phyloP scores from a whole-genome alignment of 164 flowering plant genomes.

The Tinospora cordifolia region DNA sequence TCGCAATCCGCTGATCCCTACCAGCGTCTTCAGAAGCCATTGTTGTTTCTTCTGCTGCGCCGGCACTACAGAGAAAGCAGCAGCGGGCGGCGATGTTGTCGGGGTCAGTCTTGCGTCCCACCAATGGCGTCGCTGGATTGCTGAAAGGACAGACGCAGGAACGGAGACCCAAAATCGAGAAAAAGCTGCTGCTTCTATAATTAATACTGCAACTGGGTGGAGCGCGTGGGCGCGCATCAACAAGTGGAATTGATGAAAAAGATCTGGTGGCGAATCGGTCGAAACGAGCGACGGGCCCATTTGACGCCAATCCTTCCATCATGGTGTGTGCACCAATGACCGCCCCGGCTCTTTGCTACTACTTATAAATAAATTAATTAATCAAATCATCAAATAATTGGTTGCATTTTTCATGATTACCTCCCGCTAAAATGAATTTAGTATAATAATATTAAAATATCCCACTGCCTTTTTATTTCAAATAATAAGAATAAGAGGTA shows the following conservation, averaged over 20 bases:
- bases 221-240: not conserved
- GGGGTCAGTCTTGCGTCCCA: not conserved
- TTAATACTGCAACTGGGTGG: too few relatives aligned
- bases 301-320: not conserved
- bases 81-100: not conserved
- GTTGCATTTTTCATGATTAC: too few relatives aligned
- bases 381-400: too few relatives aligned
- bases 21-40: constrained; percentile 42
- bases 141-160: not conserved
- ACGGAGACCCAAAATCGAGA: not conserved
- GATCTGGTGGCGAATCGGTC: not conserved
- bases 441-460: too few relatives aligned
- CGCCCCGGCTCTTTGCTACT: not conserved
- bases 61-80: not conserved
- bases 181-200: too few relatives aligned
- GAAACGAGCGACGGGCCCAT: not conserved
- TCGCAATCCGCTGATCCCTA: constrained; percentile 39
- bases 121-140: not conserved
- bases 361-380: too few relatives aligned
- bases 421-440: too few relatives aligned
- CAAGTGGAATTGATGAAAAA: not conserved
- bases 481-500: too few relatives aligned
- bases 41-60: constrained; percentile 9
- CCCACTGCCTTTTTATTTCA: too few relatives aligned
- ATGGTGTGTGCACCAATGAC: not conserved